These are phyloP conservation scores for Pseudogymnoascus sp. DNA, from an alignment of 2,329 filamentous ascomycete genomes.

Conservation along the genomic window DNA sequence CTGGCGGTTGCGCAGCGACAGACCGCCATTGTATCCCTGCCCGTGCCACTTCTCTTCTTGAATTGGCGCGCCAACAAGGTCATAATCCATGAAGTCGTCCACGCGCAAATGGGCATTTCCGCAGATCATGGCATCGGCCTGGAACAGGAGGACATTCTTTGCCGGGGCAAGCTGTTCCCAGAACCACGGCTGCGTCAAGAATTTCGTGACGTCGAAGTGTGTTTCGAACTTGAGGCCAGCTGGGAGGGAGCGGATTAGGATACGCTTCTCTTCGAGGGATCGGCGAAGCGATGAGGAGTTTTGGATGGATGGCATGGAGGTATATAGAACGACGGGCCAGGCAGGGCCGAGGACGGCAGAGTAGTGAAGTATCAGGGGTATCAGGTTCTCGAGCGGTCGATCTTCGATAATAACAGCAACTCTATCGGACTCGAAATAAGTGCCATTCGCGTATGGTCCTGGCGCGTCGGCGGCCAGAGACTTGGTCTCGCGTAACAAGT, in stretches of 20 bases:
- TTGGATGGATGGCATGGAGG: conserved; percentile 22
- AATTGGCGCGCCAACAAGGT: conserved; percentile 32
- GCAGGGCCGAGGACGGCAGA: conserved; percentile 32
- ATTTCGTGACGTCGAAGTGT: conserved; percentile 31
- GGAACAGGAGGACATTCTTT: conserved; percentile 28
- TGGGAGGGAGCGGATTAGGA: conserved; percentile 33
- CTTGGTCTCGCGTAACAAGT: conserved; percentile 1
- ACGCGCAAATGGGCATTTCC: conserved; percentile 20
- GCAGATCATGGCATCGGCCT: conserved; percentile 28
- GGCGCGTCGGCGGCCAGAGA: neutral
- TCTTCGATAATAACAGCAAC: conserved; percentile 31
- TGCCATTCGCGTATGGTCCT: neutral
- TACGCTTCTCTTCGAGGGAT: conserved; percentile 24
- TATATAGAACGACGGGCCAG: conserved; percentile 38
- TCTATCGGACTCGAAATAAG: conserved; percentile 15
- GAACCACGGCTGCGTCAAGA: conserved; percentile 28
- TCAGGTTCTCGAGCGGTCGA: conserved; percentile 24
- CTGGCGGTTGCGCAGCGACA: conserved; percentile 28
- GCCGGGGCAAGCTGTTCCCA: conserved; percentile 29
- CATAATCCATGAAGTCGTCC: conserved; percentile 27
- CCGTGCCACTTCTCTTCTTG: conserved; percentile 17
- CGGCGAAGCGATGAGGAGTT: conserved; percentile 29
- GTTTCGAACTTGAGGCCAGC: conserved; percentile 25
- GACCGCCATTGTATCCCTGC: conserved; percentile 26
- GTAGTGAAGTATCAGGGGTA: conserved; percentile 32